phyloP scores from a whole-genome alignment of 345 rosid genomes.

The Eucalyptus pauciflora region DNA sequence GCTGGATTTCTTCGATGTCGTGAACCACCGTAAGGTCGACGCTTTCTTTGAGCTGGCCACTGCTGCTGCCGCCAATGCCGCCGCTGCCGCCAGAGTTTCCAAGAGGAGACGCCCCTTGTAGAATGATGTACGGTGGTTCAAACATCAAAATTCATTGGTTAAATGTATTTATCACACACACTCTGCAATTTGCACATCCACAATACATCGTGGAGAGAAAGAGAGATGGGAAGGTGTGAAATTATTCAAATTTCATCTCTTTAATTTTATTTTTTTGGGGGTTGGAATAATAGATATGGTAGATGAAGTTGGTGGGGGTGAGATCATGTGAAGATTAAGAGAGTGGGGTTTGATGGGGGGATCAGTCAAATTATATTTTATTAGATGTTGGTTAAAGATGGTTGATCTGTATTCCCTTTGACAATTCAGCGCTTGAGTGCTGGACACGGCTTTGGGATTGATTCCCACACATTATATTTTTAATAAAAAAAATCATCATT shows the following conservation, averaged over 20 bases:
- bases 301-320: neutral
- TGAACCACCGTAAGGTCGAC: constrained; percentile 13
- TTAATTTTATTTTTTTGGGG: neutral
- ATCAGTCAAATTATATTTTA: neutral
- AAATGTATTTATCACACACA: neutral
- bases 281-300: neutral
- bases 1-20: constrained; percentile 24
- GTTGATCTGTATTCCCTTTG: neutral
- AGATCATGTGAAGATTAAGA: neutral
- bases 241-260: too few species aligned
- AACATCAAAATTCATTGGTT: neutral
- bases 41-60: constrained; percentile 2
- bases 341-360: neutral
- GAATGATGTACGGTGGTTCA: neutral
- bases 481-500: neutral
- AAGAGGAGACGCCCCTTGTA: neutral
- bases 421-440: neutral
- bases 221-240: neutral
- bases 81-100: neutral
- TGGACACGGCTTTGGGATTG: constrained; percentile 1
- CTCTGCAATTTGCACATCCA: neutral
- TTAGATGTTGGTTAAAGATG: neutral
- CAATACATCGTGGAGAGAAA: neutral
- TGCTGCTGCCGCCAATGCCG: neutral
- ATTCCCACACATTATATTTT: neutral